A percentile compares a stretch with the other conserved stretches of the same genome.
Conservation (phyloP, 2,329 filamentous ascomycete genomes). For the Massarina eburnea region DNA sequence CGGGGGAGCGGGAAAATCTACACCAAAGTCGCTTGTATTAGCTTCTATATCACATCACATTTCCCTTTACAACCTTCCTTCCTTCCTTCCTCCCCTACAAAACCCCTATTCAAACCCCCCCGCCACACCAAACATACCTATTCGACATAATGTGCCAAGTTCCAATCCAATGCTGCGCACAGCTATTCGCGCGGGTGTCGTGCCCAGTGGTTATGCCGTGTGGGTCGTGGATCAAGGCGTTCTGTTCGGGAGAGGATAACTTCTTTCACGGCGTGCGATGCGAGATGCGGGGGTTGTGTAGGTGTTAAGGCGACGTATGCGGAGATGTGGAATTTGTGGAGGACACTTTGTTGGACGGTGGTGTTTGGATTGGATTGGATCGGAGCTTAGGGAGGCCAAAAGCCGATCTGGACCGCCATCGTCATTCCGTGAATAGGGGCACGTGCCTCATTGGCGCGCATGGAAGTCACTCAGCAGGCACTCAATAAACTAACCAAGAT, state of each 20-base stretch:
- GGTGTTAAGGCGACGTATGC: background rate
- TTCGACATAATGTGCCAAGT: too few species aligned
- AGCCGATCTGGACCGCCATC: constrained; percentile 3
- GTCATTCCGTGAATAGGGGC: background rate
- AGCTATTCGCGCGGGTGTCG: constrained; percentile 5
- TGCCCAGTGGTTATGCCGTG: too few species aligned
- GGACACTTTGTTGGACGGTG: constrained; percentile 20
- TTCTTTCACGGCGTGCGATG: too few species aligned
- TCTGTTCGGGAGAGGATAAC: too few species aligned
- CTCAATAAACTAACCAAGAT: background rate
- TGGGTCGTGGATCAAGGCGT: too few species aligned
- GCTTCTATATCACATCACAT: background rate
- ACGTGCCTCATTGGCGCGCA: constrained; percentile 4
- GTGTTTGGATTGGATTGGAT: constrained; percentile 1
- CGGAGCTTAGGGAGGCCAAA: constrained; percentile 5
- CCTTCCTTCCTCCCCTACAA: background rate
- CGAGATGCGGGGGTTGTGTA: background rate
- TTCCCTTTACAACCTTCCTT: background rate
- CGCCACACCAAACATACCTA: constrained; percentile 13
- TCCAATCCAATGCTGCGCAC: too few species aligned
- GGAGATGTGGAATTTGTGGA: constrained; percentile 2
- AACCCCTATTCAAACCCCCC: too few species aligned
- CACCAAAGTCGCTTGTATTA: background rate
- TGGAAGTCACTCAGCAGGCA: too few species aligned
- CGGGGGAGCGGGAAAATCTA: constrained; percentile 30